Conservation (phyloP, 1,139 yeast species). For the Suhomyces taliae region DNA sequence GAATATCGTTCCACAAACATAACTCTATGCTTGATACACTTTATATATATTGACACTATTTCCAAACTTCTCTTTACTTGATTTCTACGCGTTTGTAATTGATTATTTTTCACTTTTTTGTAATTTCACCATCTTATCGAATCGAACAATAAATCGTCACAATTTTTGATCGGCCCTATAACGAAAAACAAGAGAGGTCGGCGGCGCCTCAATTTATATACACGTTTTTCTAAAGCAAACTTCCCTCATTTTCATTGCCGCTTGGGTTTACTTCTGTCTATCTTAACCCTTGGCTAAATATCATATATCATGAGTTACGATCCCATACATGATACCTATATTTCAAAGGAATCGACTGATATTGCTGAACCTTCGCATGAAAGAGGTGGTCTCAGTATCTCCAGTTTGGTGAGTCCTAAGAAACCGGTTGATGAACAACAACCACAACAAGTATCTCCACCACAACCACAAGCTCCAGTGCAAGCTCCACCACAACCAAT, state of each 20-base stretch:
- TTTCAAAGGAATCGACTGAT: constrained; percentile 10
- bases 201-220: constrained; percentile 7
- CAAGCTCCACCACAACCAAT: background rate
- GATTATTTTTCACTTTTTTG: background rate
- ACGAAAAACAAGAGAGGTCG: constrained; percentile 3
- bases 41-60: too few relatives aligned
- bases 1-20: too few relatives aligned
- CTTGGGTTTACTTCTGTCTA: background rate
- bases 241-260: background rate
- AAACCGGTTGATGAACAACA: background rate
- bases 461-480: background rate
- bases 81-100: too few relatives aligned
- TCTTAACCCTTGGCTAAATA: background rate
- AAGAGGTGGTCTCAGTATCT: constrained; percentile 14
- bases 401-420: constrained; percentile 15
- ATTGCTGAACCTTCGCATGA: constrained; percentile 1
- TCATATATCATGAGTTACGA: constrained; percentile 18
- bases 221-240: constrained; percentile 9
- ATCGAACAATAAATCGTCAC: constrained; percentile 7
- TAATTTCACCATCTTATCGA: constrained; percentile 2
- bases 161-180: constrained; percentile 6
- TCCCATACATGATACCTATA: constrained; percentile 22
- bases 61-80: too few relatives aligned
- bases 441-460: background rate
- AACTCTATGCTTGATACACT: too few relatives aligned